A percentile compares a stretch with the other conserved stretches of the same genome.
Conservation (phyloP, 75 land plant genomes). For the Cryptomeria japonica region DNA sequence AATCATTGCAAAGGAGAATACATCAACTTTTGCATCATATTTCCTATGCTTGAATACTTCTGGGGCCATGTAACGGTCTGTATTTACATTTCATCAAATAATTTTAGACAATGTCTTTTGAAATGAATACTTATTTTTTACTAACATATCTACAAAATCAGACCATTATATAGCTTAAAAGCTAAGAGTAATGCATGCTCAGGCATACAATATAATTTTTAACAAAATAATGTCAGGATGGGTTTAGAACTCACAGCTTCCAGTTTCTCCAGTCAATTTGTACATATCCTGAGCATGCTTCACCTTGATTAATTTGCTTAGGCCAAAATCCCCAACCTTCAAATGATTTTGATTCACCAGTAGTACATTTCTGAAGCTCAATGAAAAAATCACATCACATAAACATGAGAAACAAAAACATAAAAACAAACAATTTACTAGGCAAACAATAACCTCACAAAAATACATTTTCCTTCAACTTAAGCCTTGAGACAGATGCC, state of each 20-base stretch:
- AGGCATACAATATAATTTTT: not conserved
- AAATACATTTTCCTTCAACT: not conserved
- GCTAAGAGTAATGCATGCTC: not conserved
- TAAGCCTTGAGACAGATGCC: not conserved
- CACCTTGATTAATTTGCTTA: constrained; percentile 89
- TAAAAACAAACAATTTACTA: not conserved
- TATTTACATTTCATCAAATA: not conserved
- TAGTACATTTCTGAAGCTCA: constrained; percentile 66
- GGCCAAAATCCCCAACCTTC: constrained; percentile 94
- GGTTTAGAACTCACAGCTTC: constrained; percentile 69
- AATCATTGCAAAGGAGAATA: constrained; percentile 76
- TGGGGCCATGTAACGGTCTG: constrained; percentile 76
- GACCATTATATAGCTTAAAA: not conserved
- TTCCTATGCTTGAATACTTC: constrained; percentile 70
- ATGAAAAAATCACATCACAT: not conserved
- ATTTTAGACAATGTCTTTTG: not conserved
- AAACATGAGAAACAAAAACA: not conserved
- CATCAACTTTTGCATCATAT: constrained; percentile 78
- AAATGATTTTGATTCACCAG: constrained; percentile 75
- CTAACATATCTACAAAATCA: not conserved
- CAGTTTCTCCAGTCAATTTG: constrained; percentile 96
- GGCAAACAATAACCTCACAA: not conserved
- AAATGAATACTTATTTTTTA: constrained; percentile 7
- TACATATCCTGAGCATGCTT: constrained; percentile 83
- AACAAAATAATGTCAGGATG: not conserved